A percentile compares a stretch with the other conserved stretches of the same genome.
These are phyloP conservation scores for Monilinia polystroma DNA, from an alignment of 2,329 filamentous ascomycete genomes.

Conservation along the genomic window DNA sequence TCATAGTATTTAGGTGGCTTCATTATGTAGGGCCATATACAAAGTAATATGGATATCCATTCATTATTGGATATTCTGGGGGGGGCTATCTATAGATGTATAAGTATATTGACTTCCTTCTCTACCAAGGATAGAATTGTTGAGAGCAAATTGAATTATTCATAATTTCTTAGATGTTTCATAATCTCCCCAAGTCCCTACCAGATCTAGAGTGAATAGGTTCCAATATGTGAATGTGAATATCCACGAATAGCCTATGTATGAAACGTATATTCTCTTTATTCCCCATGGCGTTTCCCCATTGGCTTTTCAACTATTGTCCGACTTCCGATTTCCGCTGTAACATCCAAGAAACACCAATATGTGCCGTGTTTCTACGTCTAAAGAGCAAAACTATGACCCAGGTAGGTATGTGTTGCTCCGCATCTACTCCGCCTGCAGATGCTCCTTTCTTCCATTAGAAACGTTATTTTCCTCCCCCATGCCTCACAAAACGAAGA, in stretches of 20 bases:
- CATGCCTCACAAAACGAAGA: neutral
- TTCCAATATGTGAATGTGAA: neutral
- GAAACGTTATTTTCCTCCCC: neutral
- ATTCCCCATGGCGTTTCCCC: neutral
- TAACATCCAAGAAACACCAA: too few species aligned
- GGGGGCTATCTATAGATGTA: neutral
- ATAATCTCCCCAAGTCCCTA: neutral
- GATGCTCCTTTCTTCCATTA: neutral
- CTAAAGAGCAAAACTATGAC: too few species aligned
- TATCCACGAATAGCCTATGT: neutral
- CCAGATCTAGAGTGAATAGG: neutral
- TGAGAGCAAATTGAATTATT: neutral
- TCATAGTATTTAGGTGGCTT: neutral
- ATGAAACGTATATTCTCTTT: neutral
- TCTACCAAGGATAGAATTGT: neutral
- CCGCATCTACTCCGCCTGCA: slow-evolving; percentile 9
- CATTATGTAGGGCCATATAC: neutral
- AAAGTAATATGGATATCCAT: neutral
- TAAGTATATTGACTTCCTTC: neutral
- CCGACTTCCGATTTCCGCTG: too few species aligned
- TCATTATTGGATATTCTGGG: neutral
- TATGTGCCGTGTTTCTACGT: too few species aligned
- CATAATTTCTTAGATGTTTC: neutral
- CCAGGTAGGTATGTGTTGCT: neutral
- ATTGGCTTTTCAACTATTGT: neutral